These are phyloP conservation scores for Anaeramoeba flamelloides DNA, from an alignment of 78 protist genomes.

Conservation along the genomic window DNA sequence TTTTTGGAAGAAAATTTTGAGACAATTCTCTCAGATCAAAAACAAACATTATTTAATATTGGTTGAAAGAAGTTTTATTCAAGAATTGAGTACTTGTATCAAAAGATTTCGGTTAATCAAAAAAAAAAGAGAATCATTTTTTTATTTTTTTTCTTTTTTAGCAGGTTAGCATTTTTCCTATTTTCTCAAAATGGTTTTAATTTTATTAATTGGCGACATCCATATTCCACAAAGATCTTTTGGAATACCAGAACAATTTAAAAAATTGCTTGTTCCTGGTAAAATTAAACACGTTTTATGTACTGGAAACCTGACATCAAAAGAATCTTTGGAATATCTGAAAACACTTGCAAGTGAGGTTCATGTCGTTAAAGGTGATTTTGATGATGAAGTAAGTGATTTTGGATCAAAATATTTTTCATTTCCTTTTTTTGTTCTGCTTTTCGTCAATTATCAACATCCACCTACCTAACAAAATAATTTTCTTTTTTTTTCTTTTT, in stretches of 20 bases:
- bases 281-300: neutral
- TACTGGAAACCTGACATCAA: neutral
- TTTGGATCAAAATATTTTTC: too few relatives aligned
- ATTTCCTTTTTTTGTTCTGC: too few relatives aligned
- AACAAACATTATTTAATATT: too few relatives aligned
- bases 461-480: too few relatives aligned
- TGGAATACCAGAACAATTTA: neutral
- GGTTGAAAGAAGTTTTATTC: too few relatives aligned
- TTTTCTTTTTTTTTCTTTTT: too few relatives aligned
- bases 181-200: neutral
- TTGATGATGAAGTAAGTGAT: neutral
- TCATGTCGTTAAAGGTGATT: neutral
- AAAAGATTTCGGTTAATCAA: too few relatives aligned
- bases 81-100: too few relatives aligned
- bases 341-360: neutral
- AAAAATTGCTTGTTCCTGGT: neutral
- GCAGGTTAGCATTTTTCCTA: neutral
- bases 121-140: too few relatives aligned
- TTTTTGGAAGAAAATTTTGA: too few relatives aligned
- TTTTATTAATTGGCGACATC: neutral
- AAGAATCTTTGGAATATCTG: neutral
- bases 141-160: neutral
- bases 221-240: neutral
- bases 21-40: too few relatives aligned
- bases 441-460: too few relatives aligned